Evolutionary conservation across 2,329 filamentous ascomycete genomes (phyloP).

Genomic region (Westerdykella sp.): DNA sequence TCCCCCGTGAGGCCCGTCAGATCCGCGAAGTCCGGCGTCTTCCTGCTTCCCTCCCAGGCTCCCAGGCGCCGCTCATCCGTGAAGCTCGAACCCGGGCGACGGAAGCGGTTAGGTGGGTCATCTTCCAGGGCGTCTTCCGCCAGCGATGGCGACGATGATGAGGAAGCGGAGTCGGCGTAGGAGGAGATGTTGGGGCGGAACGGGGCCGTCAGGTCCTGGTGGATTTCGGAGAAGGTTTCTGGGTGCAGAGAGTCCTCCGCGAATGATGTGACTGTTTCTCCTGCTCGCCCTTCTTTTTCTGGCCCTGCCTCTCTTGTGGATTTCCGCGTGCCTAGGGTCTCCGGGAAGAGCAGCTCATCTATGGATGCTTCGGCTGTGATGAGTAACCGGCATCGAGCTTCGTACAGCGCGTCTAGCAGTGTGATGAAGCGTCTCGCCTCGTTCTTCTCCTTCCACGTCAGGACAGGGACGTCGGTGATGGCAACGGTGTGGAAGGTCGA

Average conservation of each 20-base stretch:
- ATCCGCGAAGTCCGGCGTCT: constrained; percentile 57
- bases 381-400: constrained; percentile 71
- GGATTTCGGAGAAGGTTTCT: constrained; percentile 67
- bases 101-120: constrained; percentile 42
- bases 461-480: constrained; percentile 61
- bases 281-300: constrained; percentile 12
- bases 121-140: constrained; percentile 45
- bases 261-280: constrained; percentile 15
- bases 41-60: constrained; percentile 1
- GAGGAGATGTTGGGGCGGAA: constrained; percentile 73
- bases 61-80: constrained; percentile 22
- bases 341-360: constrained; percentile 73
- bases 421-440: constrained; percentile 77
- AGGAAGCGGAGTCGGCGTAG: constrained; percentile 42
- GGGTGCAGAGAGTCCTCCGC: constrained; percentile 52
- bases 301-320: not conserved
- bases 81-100: constrained; percentile 18
- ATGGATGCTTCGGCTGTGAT: constrained; percentile 62
- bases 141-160: constrained; percentile 27
- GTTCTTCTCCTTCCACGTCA: constrained; percentile 66
- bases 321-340: constrained; percentile 30
- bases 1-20: constrained; percentile 67
- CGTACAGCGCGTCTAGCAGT: constrained; percentile 58
- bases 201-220: constrained; percentile 68
- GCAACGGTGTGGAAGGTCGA: constrained; percentile 75